Evolutionary conservation across 2,329 filamentous ascomycete species (phyloP), one percentile per base, ranked within the genome.

Genomic region (Claviceps humidiphila): DNA sequence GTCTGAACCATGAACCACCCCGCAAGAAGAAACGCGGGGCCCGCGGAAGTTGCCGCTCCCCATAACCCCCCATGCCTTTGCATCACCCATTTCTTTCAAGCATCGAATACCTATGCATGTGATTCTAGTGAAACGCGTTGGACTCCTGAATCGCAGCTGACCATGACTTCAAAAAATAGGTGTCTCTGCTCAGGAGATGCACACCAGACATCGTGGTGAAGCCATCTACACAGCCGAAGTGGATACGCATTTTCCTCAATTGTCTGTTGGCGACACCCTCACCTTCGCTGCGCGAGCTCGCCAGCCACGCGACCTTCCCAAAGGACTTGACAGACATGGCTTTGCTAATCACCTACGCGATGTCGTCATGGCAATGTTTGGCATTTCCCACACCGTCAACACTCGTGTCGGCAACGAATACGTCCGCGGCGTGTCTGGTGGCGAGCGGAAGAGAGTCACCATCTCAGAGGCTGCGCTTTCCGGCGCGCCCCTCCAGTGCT

Each of bases 211-310:
- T 70, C 82, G 86, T 30, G 88, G 88, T 58, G 88, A 94, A 68
- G 86, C 86, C 56, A 90, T 93, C 64, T 93, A 93, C 69, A 90
- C 86, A 0, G 86, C 86, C 54, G 87, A 93, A 66, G 83, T 87
- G 39, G 89, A 94, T 63, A 83, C 86, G 4, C 86, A 90, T 67
- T 90, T 90, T 62, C 85, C 86, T 13, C 78, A 83, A 69, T 69
- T 93, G 60, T 82, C 79, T 1, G 87, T 91, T 44, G 85, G 85
- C 50, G 84, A 91, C 60, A 93, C 87, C 1, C 74, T 91, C 47
- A 83, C 80, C 51, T 91, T 91, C 56, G 87, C 87, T 17, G 85
- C 87, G 4, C 74, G 79, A 17, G 84, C 86, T 5, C 76, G 84
- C 52, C 78, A 83, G 49, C 83, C 84, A 2, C 76, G 78, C 43